Percentiles rank a stretch among this genome's conserved stretches.
phyloP scores from a whole-genome alignment of 768 basidiomycete genomes.

The Termitomyces sp. region DNA sequence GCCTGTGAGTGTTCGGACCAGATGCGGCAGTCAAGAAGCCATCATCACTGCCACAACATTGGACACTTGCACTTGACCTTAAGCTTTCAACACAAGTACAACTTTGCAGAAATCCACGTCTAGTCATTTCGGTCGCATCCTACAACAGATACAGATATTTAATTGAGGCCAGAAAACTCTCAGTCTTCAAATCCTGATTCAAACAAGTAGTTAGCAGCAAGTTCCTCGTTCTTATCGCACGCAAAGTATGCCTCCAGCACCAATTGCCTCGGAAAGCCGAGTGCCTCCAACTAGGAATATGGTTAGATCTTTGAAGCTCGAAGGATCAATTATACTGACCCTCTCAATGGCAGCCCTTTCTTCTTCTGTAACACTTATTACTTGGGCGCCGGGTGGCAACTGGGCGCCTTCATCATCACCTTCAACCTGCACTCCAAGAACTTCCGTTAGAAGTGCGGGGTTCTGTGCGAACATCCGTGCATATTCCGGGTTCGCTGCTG shows the following conservation, averaged over 20 bases:
- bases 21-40: not conserved
- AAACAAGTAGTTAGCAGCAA: constrained; percentile 92
- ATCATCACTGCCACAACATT: not conserved
- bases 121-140: not conserved
- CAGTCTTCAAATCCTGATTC: constrained; percentile 60
- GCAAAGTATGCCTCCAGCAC: constrained; percentile 91
- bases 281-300: constrained; percentile 61
- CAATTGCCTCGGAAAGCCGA: constrained; percentile 80
- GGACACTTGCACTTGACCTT: not conserved
- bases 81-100: not conserved
- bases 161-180: not conserved
- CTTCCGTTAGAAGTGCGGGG: constrained; percentile 61
- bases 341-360: constrained; percentile 87
- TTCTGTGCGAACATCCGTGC: constrained; percentile 64
- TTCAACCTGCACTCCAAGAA: constrained; percentile 50
- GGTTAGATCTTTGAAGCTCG: not conserved
- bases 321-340: constrained; percentile 42
- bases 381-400: constrained; percentile 48
- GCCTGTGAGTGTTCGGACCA: not conserved
- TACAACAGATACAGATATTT: constrained; percentile 1
- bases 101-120: not conserved
- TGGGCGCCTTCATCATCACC: constrained; percentile 37
- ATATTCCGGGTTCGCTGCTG: constrained; percentile 66
- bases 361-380: constrained; percentile 77
- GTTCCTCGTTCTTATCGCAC: constrained; percentile 95